phyloP scores from a whole-genome alignment of 331 rosid species.

The Quercus tomentella region DNA sequence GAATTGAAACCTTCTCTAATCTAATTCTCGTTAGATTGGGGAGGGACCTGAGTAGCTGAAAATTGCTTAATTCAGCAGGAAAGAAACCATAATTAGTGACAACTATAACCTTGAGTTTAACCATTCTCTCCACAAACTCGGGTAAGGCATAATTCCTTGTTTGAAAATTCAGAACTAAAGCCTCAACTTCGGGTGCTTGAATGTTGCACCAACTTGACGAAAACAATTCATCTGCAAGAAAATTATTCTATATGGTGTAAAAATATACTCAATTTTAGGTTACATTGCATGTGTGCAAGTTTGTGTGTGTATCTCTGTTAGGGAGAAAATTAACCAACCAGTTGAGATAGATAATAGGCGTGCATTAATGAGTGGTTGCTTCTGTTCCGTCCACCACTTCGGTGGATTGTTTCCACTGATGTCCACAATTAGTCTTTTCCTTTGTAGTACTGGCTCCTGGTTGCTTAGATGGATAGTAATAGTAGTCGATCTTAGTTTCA shows the following conservation, averaged over 20 bases:
- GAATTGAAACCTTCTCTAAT: slow-evolving; percentile 24
- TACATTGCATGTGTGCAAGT: too few relatives aligned
- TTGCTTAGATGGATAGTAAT: slow-evolving; percentile 35
- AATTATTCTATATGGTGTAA: not conserved
- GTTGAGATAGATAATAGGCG: slow-evolving; percentile 53
- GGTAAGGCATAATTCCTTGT: slow-evolving; percentile 27
- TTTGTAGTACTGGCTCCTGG: slow-evolving; percentile 20
- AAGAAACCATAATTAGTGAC: slow-evolving; percentile 14
- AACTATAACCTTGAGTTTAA: slow-evolving; percentile 27
- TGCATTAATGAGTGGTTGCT: slow-evolving; percentile 29
- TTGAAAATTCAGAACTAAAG: slow-evolving; percentile 27
- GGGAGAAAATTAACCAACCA: slow-evolving; percentile 31
- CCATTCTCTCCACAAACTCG: slow-evolving; percentile 10
- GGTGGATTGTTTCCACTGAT: slow-evolving; percentile 35
- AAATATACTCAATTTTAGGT: not conserved
- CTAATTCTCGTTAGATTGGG: slow-evolving; percentile 21
- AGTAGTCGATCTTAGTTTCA: slow-evolving; percentile 11
- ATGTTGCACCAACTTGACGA: slow-evolving; percentile 22
- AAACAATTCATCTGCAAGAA: slow-evolving; percentile 23
- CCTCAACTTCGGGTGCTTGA: slow-evolving; percentile 22
- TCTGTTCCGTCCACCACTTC: slow-evolving; percentile 40
- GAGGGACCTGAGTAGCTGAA: not conserved
- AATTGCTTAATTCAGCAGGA: slow-evolving; percentile 19
- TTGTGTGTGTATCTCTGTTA: too few relatives aligned
- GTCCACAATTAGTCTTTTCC: slow-evolving; percentile 48